These are phyloP conservation scores for Cryptococcus sp. DNA, from an alignment of 1,284 basidiomycete genomes.

Conservation along the genomic window DNA sequence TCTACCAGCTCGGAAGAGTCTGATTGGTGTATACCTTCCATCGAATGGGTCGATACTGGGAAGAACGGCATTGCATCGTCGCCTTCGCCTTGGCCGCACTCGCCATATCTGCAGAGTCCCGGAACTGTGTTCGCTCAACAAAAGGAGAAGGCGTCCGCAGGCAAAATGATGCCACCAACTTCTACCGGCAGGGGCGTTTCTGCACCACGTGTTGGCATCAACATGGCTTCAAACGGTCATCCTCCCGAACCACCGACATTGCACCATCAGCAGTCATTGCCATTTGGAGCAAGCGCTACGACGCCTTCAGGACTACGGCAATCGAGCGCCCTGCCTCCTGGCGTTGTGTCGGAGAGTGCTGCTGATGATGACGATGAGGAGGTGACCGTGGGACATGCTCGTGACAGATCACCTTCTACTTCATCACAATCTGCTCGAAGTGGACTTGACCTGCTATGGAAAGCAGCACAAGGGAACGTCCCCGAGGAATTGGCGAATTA, in stretches of 20 bases:
- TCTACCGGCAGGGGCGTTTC: slow-evolving; percentile 14
- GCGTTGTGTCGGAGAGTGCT: slow-evolving; percentile 19
- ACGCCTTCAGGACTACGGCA: slow-evolving; percentile 23
- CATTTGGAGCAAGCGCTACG: slow-evolving; percentile 25
- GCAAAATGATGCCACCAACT: slow-evolving; percentile 40
- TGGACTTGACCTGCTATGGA: slow-evolving; percentile 42
- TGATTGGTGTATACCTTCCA: slow-evolving; percentile 44
- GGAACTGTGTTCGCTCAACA: slow-evolving; percentile 10
- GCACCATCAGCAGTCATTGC: slow-evolving; percentile 19
- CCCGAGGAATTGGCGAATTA: slow-evolving; percentile 1
- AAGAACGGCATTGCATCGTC: slow-evolving; percentile 8
- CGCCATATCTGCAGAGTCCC: slow-evolving; percentile 17
- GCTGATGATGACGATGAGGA: slow-evolving; percentile 45
- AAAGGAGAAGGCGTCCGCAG: slow-evolving; percentile 7
- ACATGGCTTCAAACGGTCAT: neutral
- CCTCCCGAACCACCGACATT: slow-evolving; percentile 7
- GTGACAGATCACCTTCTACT: slow-evolving; percentile 39
- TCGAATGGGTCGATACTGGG: slow-evolving; percentile 43
- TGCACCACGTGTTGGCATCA: slow-evolving; percentile 21
- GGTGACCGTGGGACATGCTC: slow-evolving; percentile 40
- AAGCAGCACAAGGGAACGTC: slow-evolving; percentile 27
- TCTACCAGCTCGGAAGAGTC: slow-evolving; percentile 48
- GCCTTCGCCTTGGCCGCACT: slow-evolving; percentile 11
- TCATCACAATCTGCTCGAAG: slow-evolving; percentile 43
- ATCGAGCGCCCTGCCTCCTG: slow-evolving; percentile 23